phyloP scores from a whole-genome alignment of 345 rosid species.

The Populus ilicifolia region DNA sequence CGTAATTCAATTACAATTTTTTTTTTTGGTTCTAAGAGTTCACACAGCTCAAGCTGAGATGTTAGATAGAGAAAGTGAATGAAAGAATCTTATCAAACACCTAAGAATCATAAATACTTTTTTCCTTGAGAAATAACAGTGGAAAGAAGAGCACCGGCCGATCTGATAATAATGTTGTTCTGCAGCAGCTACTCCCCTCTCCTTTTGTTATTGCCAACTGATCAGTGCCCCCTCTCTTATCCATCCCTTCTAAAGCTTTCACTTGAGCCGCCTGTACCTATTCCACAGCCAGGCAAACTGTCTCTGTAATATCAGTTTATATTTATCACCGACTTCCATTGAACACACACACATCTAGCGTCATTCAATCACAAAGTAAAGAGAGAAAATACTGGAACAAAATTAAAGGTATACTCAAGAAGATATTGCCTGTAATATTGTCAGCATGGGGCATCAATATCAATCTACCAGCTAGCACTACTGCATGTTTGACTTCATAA shows the following conservation, averaged over 20 bases:
- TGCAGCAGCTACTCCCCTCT: conserved; percentile 39
- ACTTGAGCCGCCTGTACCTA: conserved; percentile 38
- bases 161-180: conserved; percentile 47
- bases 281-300: conserved; percentile 73
- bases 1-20: conserved; percentile 6
- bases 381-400: too few relatives aligned
- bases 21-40: neutral
- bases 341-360: neutral
- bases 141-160: conserved; percentile 40
- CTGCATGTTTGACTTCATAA: too few relatives aligned
- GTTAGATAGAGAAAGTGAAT: conserved; percentile 33
- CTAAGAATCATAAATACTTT: conserved; percentile 15
- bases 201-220: conserved; percentile 26
- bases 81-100: conserved; percentile 47
- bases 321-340: neutral
- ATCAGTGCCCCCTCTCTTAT: conserved; percentile 1
- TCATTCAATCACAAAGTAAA: too few relatives aligned
- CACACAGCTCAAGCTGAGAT: conserved; percentile 36
- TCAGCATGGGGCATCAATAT: too few relatives aligned
- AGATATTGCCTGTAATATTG: too few relatives aligned
- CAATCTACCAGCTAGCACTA: too few relatives aligned
- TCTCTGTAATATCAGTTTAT: conserved; percentile 47
- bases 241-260: conserved; percentile 35
- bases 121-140: neutral
- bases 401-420: too few relatives aligned